phyloP scores from a whole-genome alignment of 2,329 filamentous ascomycete genomes.

The Trichoderma guizhouense region DNA sequence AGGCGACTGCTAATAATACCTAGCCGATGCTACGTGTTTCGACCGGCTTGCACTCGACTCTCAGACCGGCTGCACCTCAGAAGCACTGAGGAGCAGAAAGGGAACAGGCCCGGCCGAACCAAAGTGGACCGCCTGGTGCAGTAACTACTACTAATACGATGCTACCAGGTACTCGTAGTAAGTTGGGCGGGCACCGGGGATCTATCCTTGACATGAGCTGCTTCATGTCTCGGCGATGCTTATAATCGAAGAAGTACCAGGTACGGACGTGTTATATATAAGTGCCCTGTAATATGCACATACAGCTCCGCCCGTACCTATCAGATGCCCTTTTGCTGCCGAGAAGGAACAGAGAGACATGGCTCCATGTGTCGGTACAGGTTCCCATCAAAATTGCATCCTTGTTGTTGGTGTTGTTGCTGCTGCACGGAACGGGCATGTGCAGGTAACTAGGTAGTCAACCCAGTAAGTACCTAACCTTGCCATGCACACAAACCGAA shows the following conservation, averaged over 20 bases:
- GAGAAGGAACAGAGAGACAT: background rate
- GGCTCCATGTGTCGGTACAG: background rate
- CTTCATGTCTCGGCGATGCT: background rate
- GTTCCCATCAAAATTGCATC: background rate
- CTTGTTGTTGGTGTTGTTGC: background rate
- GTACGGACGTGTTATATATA: background rate
- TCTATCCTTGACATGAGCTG: background rate
- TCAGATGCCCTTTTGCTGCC: background rate
- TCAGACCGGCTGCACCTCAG: background rate
- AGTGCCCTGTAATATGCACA: background rate
- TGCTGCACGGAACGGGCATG: background rate
- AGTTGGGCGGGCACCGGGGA: background rate
- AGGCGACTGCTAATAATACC: background rate
- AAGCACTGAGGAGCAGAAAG: background rate
- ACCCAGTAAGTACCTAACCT: no score
- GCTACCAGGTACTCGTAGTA: background rate
- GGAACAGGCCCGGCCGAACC: background rate
- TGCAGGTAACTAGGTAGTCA: background rate
- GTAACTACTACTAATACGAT: background rate
- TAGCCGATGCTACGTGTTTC: constrained; percentile 13
- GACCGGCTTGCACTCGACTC: background rate
- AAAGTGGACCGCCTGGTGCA: background rate
- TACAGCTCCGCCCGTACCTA: background rate
- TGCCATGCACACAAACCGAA: background rate
- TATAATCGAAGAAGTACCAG: background rate